Percentiles rank a stretch among this genome's conserved stretches.
These are phyloP conservation scores for Pichia sp. DNA, from an alignment of 1,139 yeast species.

Conservation along the genomic window DNA sequence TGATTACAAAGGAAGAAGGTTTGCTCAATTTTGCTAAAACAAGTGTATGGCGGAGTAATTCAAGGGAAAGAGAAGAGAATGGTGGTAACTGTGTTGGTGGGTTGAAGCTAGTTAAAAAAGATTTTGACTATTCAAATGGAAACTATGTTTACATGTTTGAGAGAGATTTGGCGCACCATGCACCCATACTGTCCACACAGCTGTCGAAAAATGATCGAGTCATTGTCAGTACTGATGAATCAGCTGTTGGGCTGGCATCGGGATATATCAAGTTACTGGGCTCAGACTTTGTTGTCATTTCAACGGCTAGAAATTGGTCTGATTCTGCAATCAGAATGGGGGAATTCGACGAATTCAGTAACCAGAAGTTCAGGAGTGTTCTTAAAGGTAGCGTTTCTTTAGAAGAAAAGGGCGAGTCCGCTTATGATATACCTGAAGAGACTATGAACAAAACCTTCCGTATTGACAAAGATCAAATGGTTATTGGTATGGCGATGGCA, in stretches of 20 bases:
- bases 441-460: slow-evolving; percentile 34
- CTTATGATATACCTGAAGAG: not conserved
- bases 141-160: slow-evolving; percentile 41
- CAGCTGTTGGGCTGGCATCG: slow-evolving; percentile 65
- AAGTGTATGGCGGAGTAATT: slow-evolving; percentile 62
- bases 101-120: slow-evolving; percentile 30
- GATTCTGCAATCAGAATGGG: slow-evolving; percentile 33
- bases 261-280: slow-evolving; percentile 47
- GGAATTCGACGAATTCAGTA: slow-evolving; percentile 34
- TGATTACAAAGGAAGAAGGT: slow-evolving; percentile 71
- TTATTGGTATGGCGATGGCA: slow-evolving; percentile 67
- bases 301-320: slow-evolving; percentile 46
- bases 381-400: not conserved
- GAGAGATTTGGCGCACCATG: slow-evolving; percentile 23
- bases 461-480: slow-evolving; percentile 74
- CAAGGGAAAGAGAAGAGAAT: slow-evolving; percentile 49
- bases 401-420: not conserved
- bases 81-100: slow-evolving; percentile 54
- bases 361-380: slow-evolving; percentile 46
- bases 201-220: slow-evolving; percentile 47
- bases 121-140: slow-evolving; percentile 20
- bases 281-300: slow-evolving; percentile 31
- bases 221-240: slow-evolving; percentile 70
- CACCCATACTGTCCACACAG: slow-evolving; percentile 34
- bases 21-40: slow-evolving; percentile 43